Evolutionary conservation across 2,329 filamentous ascomycete species (phyloP).

Genomic region (Teratosphaeria pseudoeucalypti): DNA sequence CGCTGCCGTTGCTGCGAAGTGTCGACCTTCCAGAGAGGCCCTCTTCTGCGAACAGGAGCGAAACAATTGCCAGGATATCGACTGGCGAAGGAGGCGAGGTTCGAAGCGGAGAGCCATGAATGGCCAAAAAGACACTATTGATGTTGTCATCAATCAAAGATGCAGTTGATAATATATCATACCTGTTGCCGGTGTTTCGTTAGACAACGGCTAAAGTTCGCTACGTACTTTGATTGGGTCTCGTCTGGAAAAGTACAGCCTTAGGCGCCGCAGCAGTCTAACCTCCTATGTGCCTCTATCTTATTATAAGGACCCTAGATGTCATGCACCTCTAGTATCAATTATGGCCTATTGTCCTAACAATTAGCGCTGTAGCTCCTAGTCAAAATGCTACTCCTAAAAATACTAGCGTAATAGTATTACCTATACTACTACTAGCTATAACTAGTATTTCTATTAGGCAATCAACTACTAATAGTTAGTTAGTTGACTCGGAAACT

Average conservation of each 20-base stretch:
- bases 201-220: no score
- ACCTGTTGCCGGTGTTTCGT: no score
- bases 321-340: no score
- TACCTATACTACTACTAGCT: neutral
- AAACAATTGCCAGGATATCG: neutral
- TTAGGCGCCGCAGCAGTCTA: no score
- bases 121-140: slow-evolving; percentile 2
- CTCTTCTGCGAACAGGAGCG: neutral
- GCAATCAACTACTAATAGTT: no score
- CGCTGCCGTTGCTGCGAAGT: neutral
- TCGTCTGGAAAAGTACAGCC: no score
- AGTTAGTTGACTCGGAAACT: no score
- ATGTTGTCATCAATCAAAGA: slow-evolving; percentile 2
- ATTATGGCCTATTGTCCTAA: no score
- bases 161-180: neutral
- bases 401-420: neutral
- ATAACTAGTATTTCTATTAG: no score
- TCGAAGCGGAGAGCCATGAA: slow-evolving; percentile 2
- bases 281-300: no score
- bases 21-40: neutral
- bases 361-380: neutral
- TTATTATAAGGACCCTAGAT: no score
- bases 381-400: neutral
- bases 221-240: no score
- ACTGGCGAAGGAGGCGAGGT: neutral